Base-by-base conservation (phyloP, 352 stramenopile genomes). In the Globisporangium viniferum region DNA sequence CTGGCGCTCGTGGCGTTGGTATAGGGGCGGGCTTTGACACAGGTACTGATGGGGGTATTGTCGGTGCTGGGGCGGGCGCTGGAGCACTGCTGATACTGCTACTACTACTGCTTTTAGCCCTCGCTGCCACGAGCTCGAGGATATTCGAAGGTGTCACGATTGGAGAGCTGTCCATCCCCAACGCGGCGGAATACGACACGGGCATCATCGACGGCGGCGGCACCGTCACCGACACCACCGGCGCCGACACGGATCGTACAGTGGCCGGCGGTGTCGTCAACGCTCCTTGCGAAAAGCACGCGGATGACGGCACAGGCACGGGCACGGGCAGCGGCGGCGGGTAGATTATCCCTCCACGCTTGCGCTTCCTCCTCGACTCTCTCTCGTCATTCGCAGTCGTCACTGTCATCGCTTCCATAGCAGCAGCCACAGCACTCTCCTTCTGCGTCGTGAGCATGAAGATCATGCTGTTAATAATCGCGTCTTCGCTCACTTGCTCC, bases 391-490 rank as follows among this genome's bases (percentile, higher is more conserved):
- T 46, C 31, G 55, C 55, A 58, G 56, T 22, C 56, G 54, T 27
- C n/a, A 36, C 9, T n/a, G 15, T 9, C 20, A 41, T 55, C 41
- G 15, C 24, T n/a, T 36, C 12, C 46, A 39, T 35, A 46, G 58
- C 9, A 39, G 33, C 20, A 59, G 49, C 24, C 29, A n/a, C 10
- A 31, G 33, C n/a, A 14, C 27, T n/a, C 18, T 36, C 54, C 33
- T 18, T 59, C 54, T 66, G 68, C 62, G 12, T 48, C 70, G 68
- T 80, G 54, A 80, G 71, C 68, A 81, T 51, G 18, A 57, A 65
- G 64, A 93, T 79, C 73, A 93, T 84, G 9, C 72, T 75, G 62
- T 91, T 74, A 70, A 93, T 83, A 10, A 93, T 66, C 62, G 81
- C 74, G 55, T 75, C 65, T 53, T 93, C 83, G 2, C 59, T 81